phyloP scores from a whole-genome alignment of 768 basidiomycete species.

The Hygrophorus russula region DNA sequence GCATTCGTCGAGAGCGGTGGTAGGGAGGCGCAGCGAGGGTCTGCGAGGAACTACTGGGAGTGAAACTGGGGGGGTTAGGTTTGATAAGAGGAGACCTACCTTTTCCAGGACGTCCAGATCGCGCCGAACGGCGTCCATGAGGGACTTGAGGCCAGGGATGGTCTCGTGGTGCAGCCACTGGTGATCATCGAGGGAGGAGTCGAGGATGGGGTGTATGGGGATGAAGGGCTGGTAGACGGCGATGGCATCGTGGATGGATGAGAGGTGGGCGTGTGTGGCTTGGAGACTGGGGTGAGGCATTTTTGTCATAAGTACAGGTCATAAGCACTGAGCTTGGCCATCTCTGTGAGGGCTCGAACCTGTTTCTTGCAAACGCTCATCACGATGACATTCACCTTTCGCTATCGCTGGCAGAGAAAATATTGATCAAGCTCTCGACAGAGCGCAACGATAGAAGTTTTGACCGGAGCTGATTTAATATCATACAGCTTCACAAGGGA shows the following conservation, averaged over 20 bases:
- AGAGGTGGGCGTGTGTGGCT: constrained; percentile 16
- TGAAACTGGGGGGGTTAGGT: too few relatives aligned
- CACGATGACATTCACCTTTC: too few relatives aligned
- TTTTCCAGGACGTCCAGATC: constrained; percentile 35
- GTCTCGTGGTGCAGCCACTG: constrained; percentile 31
- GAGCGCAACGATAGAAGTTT: too few relatives aligned
- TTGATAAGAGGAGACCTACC: constrained; percentile 19
- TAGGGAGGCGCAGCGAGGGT: constrained; percentile 30
- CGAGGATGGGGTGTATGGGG: constrained; percentile 30
- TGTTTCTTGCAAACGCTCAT: too few relatives aligned
- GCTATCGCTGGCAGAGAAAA: too few relatives aligned
- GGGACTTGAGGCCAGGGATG: constrained; percentile 34
- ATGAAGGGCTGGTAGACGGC: constrained; percentile 27
- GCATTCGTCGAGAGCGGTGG: constrained; percentile 64
- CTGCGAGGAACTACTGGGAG: constrained; percentile 52
- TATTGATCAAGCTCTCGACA: too few relatives aligned
- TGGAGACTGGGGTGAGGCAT: constrained; percentile 21
- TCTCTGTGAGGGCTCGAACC: too few relatives aligned
- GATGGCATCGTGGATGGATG: constrained; percentile 24
- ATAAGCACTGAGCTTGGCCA: too few relatives aligned
- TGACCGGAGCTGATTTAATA: too few relatives aligned
- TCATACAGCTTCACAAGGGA: too few relatives aligned
- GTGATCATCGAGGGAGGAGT: constrained; percentile 32
- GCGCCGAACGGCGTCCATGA: constrained; percentile 32
- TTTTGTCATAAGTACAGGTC: too few relatives aligned